Evolutionary conservation across 805 yeast genomes (phyloP).

Genomic region (Saccharomycopsis vini): DNA sequence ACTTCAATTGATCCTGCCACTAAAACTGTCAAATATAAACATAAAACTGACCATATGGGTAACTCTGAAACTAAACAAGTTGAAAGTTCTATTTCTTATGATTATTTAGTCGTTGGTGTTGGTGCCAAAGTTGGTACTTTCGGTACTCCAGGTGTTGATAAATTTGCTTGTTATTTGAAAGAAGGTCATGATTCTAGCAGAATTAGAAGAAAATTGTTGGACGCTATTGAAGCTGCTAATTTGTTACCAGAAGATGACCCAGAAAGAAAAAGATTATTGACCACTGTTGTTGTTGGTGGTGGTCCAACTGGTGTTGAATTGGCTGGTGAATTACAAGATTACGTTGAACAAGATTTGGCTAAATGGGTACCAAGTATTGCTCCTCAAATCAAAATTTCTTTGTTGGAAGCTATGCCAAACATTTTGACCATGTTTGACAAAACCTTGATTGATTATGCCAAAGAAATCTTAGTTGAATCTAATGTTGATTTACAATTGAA

Average conservation of each 20-base stretch:
- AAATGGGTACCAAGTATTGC: slow-evolving; percentile 86
- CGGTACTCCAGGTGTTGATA: slow-evolving; percentile 90
- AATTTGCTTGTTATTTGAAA: slow-evolving; percentile 80
- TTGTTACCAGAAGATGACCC: slow-evolving; percentile 61
- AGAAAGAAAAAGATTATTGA: slow-evolving; percentile 77
- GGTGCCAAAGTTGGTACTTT: slow-evolving; percentile 94
- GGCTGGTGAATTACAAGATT: slow-evolving; percentile 94
- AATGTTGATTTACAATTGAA: slow-evolving; percentile 70
- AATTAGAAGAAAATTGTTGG: slow-evolving; percentile 76
- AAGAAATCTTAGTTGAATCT: slow-evolving; percentile 58
- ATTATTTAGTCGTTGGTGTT: slow-evolving; percentile 83
- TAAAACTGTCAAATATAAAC: slow-evolving; percentile 57
- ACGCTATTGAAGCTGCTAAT: slow-evolving; percentile 82
- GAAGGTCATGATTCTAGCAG: slow-evolving; percentile 83
- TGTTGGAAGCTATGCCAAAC: slow-evolving; percentile 87
- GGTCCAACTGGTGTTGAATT: slow-evolving; percentile 99
- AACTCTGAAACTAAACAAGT: slow-evolving; percentile 26
- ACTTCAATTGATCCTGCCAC: slow-evolving; percentile 66
- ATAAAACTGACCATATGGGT: slow-evolving; percentile 31
- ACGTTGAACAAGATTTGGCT: slow-evolving; percentile 79
- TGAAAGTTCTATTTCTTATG: slow-evolving; percentile 44
- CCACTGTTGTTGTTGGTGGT: slow-evolving; percentile 92
- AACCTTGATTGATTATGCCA: slow-evolving; percentile 68
- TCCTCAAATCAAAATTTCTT: slow-evolving; percentile 70
- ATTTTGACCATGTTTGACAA: slow-evolving; percentile 70